phyloP scores from a whole-genome alignment of 2,329 filamentous ascomycete species.

The Neonectria sp. region DNA sequence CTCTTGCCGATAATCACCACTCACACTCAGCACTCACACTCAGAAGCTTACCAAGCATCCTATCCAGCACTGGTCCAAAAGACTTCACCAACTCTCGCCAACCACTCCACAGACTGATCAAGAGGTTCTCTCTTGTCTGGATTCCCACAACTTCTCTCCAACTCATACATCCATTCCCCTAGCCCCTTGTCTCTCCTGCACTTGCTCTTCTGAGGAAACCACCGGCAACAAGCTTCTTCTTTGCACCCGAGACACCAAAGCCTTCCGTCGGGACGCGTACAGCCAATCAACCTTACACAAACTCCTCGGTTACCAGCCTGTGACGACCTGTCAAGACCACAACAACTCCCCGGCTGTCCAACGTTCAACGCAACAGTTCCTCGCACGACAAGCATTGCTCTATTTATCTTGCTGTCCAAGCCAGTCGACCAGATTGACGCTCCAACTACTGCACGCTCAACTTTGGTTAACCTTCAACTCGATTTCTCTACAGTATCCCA shows the following conservation, averaged over 20 bases:
- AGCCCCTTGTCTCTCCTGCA: conserved; percentile 10
- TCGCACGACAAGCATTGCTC: conserved; percentile 32
- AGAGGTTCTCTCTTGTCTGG: conserved; percentile 6
- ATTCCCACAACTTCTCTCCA: conserved; percentile 14
- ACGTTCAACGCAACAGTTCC: conserved; percentile 25
- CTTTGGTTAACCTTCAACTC: neutral
- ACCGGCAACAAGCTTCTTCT: conserved; percentile 39
- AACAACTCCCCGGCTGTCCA: conserved; percentile 31
- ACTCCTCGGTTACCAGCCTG: conserved; percentile 41
- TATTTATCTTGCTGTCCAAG: conserved; percentile 35
- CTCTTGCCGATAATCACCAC: conserved; percentile 35
- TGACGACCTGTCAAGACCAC: conserved; percentile 37
- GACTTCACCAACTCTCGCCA: conserved; percentile 11
- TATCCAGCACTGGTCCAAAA: conserved; percentile 15
- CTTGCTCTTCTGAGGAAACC: conserved; percentile 15
- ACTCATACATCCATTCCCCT: conserved; percentile 7
- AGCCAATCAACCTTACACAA: conserved; percentile 42
- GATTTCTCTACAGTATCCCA: neutral
- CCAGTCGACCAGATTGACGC: conserved; percentile 8
- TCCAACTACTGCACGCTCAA: conserved; percentile 20
- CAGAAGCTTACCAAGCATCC: conserved; percentile 31
- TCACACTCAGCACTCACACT: conserved; percentile 38
- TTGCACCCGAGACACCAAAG: conserved; percentile 37
- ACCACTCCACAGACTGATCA: conserved; percentile 6
- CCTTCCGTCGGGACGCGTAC: conserved; percentile 41